phyloP scores from a whole-genome alignment of 2,329 filamentous ascomycete genomes.

The Ophiosphaerella narmari region DNA sequence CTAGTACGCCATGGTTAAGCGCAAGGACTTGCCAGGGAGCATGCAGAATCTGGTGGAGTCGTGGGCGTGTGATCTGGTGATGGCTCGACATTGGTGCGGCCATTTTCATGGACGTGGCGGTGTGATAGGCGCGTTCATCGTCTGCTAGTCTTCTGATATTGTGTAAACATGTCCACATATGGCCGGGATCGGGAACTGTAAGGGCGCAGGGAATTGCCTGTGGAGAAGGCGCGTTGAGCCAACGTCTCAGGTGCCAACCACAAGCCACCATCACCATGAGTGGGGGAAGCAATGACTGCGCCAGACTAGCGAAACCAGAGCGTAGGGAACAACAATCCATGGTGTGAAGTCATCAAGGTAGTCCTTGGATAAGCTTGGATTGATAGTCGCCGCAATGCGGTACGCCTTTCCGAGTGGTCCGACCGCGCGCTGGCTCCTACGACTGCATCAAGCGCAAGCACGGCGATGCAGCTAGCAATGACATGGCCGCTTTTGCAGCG shows the following conservation, averaged over 20 bases:
- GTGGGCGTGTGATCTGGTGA: conserved; percentile 31
- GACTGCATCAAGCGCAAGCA: conserved; percentile 20
- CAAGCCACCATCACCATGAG: conserved; percentile 8
- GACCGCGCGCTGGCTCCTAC: conserved; percentile 16
- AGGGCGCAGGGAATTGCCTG: conserved; percentile 11
- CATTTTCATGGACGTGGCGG: conserved; percentile 23
- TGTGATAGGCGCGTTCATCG: conserved; percentile 18
- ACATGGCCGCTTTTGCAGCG: conserved; percentile 29
- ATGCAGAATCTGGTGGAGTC: conserved; percentile 15
- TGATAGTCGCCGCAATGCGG: conserved; percentile 17
- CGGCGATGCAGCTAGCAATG: conserved; percentile 19
- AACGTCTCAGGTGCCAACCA: conserved; percentile 12
- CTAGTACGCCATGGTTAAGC: conserved; percentile 15
- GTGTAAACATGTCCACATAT: conserved; percentile 20
- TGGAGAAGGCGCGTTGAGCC: conserved; percentile 11
- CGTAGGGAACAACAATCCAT: neutral
- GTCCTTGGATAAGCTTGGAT: conserved; percentile 7
- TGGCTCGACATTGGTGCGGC: conserved; percentile 14
- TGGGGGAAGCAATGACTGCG: conserved; percentile 3
- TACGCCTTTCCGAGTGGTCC: conserved; percentile 22
- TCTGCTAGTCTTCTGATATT: conserved; percentile 21
- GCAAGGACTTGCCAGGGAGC: conserved; percentile 4
- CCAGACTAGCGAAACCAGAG: conserved; percentile 3
- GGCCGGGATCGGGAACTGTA: conserved; percentile 24
- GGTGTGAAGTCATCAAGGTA: conserved; percentile 13